Evolutionary conservation across 2,329 filamentous ascomycete genomes (phyloP), one percentile per base, ranked within the genome.

Genomic region (Xylariaceae sp.): DNA sequence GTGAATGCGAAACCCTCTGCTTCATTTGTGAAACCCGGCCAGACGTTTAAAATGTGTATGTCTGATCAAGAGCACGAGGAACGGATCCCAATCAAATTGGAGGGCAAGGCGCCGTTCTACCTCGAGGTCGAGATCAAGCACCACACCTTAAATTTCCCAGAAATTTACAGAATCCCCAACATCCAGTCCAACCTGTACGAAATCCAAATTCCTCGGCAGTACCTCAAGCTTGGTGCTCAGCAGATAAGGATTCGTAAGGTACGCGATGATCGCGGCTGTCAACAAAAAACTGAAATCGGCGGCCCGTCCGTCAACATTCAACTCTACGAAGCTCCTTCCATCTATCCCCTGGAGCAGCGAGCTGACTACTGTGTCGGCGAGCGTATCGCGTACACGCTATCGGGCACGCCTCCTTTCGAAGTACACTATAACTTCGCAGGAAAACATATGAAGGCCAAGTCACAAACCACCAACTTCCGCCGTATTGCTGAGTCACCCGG

Each of bases 321-420:
- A 57, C 90, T 99, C 7, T 96, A 93, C 66, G 92, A 98, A 67
- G 91, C 95, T 0, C 95, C 95, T 1, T 90, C 90, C 6, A 96
- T 98, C 66, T 90, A 93, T 56, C 87, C 93, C 2, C 81, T 96
- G 37, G 93, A 98, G 69, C 87, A 89, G 20, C 87, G 90, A 58
- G 82, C 82, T 16, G 91, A 99, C 75, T 97, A 93, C 75, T 99
- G 95, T 73, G 93, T 99, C 10, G 95, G 96, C 62, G 95, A 99
- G 73, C 89, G 93, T 51, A 89, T 99, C 62, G 89, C 90, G 2
- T 99, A 96, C 75, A 92, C 91, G 0, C 85, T 99, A 5, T 91
- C 91, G 1, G 96, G 95, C 44, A 90, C 90, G 52, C 88, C 92
- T 18, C 96, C 96, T 0, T 99, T 99, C 73, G 91, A 93, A 44